Percentiles rank a stretch among this genome's conserved stretches.
Evolutionary conservation across 495 filamentous ascomycete genomes (phyloP).

Genomic region (Sphaerosporella brunnea): DNA sequence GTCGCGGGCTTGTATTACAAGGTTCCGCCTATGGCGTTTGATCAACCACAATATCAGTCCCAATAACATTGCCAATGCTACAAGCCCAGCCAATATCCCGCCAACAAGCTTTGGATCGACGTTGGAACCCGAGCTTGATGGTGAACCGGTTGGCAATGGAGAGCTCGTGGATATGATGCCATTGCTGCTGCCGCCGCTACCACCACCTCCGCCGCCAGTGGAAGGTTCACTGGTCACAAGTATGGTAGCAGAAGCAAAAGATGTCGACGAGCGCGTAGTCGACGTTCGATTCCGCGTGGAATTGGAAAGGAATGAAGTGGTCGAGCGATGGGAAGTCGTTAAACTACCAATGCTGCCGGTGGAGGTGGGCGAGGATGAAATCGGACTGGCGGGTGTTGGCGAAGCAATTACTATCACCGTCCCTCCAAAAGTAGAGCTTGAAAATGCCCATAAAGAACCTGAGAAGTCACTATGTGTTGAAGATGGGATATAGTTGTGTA

Average conservation of each 20-base stretch:
- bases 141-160: constrained; percentile 6
- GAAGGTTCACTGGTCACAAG: not conserved
- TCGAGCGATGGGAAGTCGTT: not conserved
- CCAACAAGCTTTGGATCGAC: constrained; percentile 6
- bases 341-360: constrained; percentile 3
- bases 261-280: not conserved
- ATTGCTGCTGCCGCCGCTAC: constrained; percentile 12
- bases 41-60: constrained; percentile 18
- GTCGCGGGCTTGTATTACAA: constrained; percentile 11
- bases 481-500: not conserved
- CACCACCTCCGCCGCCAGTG: constrained; percentile 11
- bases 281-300: not conserved
- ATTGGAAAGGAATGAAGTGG: not conserved
- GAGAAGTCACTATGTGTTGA: constrained; percentile 15
- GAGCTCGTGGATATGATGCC: not conserved
- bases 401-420: constrained; percentile 14
- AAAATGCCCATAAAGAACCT: constrained; percentile 10
- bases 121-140: not conserved
- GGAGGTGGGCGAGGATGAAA: constrained; percentile 7
- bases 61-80: constrained; percentile 22
- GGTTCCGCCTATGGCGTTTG: constrained; percentile 14
- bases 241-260: not conserved
- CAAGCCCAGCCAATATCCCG: constrained; percentile 24
- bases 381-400: constrained; percentile 3
- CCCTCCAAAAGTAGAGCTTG: constrained; percentile 14